Percentiles rank a stretch among this genome's conserved stretches.
Conservation (phyloP, 2,329 filamentous ascomycete species). For the Penicillium nordicum region DNA sequence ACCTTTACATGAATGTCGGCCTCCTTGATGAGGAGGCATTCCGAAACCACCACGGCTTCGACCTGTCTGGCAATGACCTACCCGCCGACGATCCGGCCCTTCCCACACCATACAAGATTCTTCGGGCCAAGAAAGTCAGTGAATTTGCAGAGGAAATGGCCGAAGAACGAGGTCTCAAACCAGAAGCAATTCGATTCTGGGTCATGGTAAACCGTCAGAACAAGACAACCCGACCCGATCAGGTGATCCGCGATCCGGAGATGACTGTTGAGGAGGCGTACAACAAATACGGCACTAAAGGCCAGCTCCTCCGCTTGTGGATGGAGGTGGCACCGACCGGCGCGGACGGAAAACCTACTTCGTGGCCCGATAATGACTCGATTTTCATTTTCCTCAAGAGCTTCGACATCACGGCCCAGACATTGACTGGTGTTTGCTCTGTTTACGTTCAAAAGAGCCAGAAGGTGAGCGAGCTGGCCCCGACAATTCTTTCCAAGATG, state of each 20-base stretch:
- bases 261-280: conserved; percentile 75
- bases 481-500: conserved; percentile 77
- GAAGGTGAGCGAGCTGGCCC: conserved; percentile 79
- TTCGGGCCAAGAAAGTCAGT: conserved; percentile 70
- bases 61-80: conserved; percentile 69
- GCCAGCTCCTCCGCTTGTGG: conserved; percentile 72
- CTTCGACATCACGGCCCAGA: conserved; percentile 77
- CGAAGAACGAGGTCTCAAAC: conserved; percentile 63
- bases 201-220: conserved; percentile 98
- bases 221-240: conserved; percentile 88
- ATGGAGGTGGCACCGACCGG: conserved; percentile 72
- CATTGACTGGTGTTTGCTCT: conserved; percentile 71
- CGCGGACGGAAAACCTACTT: conserved; percentile 61
- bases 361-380: conserved; percentile 61
- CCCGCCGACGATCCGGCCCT: conserved; percentile 62
- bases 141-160: conserved; percentile 72
- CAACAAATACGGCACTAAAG: conserved; percentile 66
- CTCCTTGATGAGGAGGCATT: conserved; percentile 82
- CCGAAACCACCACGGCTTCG: conserved; percentile 74
- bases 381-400: conserved; percentile 90
- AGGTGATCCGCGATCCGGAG: conserved; percentile 72
- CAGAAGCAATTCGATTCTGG: conserved; percentile 77
- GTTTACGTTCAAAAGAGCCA: conserved; percentile 84
- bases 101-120: conserved; percentile 68
- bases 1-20: conserved; percentile 82